phyloP scores from a whole-genome alignment of 495 filamentous ascomycete genomes.

The Hapsidospora chrysogenum region DNA sequence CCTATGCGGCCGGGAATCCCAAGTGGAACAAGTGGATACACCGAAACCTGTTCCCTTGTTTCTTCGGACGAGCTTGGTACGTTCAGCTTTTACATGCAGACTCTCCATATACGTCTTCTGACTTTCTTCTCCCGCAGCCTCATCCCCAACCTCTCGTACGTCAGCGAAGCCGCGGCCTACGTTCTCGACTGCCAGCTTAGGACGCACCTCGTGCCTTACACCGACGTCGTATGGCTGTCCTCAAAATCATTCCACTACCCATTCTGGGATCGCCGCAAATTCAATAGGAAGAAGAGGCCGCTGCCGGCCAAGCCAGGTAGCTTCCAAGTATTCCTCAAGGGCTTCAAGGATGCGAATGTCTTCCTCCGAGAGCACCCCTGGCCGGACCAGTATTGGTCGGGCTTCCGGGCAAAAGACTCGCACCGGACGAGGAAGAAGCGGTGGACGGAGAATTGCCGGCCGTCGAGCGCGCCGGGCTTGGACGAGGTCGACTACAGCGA shows the following conservation, averaged over 20 bases:
- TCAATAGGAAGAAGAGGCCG: conserved; percentile 69
- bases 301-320: conserved; percentile 89
- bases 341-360: conserved; percentile 90
- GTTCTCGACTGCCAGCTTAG: conserved; percentile 79
- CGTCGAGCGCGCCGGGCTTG: conserved; percentile 38
- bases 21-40: conserved; percentile 97
- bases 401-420: conserved; percentile 53
- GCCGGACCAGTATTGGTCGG: conserved; percentile 83
- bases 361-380: conserved; percentile 92
- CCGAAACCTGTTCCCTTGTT: conserved; percentile 88
- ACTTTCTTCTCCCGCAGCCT: conserved; percentile 26
- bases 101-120: background rate
- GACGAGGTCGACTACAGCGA: conserved; percentile 56
- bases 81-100: conserved; percentile 4
- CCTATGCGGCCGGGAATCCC: conserved; percentile 79
- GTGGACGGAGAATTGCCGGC: conserved; percentile 79
- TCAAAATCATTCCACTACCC: conserved; percentile 98
- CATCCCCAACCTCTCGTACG: conserved; percentile 97
- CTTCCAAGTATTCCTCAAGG: conserved; percentile 94
- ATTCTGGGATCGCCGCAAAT: conserved; percentile 84
- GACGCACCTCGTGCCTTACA: conserved; percentile 89
- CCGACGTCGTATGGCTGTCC: conserved; percentile 82
- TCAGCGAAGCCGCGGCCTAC: conserved; percentile 94
- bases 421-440: conserved; percentile 47
- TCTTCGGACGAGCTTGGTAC: conserved; percentile 80